phyloP scores from a whole-genome alignment of 305 asterid species.

The Fraxinus xanthoxyloides region DNA sequence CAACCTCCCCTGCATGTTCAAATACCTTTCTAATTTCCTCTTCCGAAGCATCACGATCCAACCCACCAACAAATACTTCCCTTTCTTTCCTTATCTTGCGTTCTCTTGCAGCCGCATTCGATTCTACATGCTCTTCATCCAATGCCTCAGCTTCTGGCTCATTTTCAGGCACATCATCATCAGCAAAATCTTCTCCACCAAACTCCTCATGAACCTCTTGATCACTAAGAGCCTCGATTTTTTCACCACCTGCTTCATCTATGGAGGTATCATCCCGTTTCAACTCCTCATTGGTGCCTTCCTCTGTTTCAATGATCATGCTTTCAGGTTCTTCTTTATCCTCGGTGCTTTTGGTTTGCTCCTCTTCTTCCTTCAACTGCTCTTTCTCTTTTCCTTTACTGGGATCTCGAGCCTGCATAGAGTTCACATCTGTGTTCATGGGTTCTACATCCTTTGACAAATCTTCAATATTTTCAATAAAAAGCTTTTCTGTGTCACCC shows the following conservation, averaged over 20 bases:
- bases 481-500: slow-evolving; percentile 21
- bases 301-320: slow-evolving; percentile 31
- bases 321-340: slow-evolving; percentile 24
- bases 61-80: slow-evolving; percentile 68
- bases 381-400: slow-evolving; percentile 21
- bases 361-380: slow-evolving; percentile 23
- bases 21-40: slow-evolving; percentile 60
- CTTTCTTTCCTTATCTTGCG: slow-evolving; percentile 58
- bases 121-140: slow-evolving; percentile 49
- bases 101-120: slow-evolving; percentile 53
- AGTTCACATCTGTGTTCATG: slow-evolving; percentile 19
- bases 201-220: slow-evolving; percentile 44
- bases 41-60: slow-evolving; percentile 59
- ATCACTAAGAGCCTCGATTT: slow-evolving; percentile 45
- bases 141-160: slow-evolving; percentile 41
- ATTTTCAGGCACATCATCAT: slow-evolving; percentile 35
- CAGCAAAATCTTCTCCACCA: slow-evolving; percentile 40
- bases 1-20: slow-evolving; percentile 58
- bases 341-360: slow-evolving; percentile 17
- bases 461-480: slow-evolving; percentile 22
- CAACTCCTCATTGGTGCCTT: slow-evolving; percentile 30
- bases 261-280: slow-evolving; percentile 37
- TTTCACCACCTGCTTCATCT: slow-evolving; percentile 48
- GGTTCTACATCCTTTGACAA: slow-evolving; percentile 24
- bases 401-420: slow-evolving; percentile 30